Percentiles rank a stretch among this genome's conserved stretches.
Conservation (phyloP, 2,329 filamentous ascomycete species). For the Albophoma yamanashiensis region DNA sequence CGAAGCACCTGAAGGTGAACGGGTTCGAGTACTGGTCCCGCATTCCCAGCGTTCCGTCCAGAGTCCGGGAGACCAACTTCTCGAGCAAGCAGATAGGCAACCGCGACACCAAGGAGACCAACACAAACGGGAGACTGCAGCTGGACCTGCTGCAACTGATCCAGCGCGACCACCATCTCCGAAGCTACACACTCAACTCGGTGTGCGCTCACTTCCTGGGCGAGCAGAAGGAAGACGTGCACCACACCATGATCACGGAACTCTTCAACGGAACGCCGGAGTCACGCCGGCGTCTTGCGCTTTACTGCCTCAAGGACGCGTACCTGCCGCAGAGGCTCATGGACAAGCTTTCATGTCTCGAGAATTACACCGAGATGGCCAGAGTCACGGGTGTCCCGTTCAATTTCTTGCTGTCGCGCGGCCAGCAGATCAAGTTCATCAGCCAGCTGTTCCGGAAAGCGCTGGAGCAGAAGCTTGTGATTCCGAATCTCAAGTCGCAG, state of each 20-base stretch:
- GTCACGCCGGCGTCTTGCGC: conserved; percentile 76
- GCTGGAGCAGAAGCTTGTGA: conserved; percentile 82
- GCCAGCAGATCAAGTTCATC: conserved; percentile 96
- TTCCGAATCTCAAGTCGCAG: conserved; percentile 72
- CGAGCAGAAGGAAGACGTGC: conserved; percentile 97
- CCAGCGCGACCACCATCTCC: conserved; percentile 85
- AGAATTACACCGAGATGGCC: conserved; percentile 99
- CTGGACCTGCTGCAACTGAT: conserved; percentile 90
- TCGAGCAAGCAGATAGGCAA: conserved; percentile 98
- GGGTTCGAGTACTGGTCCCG: conserved; percentile 85
- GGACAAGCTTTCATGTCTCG: conserved; percentile 96
- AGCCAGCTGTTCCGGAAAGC: conserved; percentile 96
- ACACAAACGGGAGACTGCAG: conserved; percentile 87
- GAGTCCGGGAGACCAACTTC: conserved; percentile 71
- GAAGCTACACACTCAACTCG: conserved; percentile 96
- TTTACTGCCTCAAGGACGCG: conserved; percentile 97
- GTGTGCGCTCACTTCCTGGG: conserved; percentile 90
- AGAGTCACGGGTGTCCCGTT: conserved; percentile 98
- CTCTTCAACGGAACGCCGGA: conserved; percentile 94
- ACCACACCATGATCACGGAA: conserved; percentile 98
- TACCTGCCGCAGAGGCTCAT: conserved; percentile 89
- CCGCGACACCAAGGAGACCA: conserved; percentile 86
- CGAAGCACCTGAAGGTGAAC: conserved; percentile 67
- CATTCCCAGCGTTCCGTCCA: conserved; percentile 59
- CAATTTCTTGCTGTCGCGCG: conserved; percentile 82